Conservation (phyloP, 805 yeast genomes). For the Candida montana region DNA sequence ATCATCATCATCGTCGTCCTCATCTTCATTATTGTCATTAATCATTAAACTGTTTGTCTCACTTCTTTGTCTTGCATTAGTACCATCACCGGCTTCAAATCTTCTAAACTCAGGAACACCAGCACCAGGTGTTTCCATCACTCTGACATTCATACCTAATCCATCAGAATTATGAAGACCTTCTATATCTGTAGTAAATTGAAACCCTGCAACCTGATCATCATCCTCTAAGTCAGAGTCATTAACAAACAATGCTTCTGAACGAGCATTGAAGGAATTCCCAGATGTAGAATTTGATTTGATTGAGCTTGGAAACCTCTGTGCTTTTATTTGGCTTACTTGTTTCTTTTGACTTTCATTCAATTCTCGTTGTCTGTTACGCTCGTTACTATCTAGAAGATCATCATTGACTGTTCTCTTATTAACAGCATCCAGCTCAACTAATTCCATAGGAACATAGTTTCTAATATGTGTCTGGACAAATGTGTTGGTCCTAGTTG, state of each 20-base stretch:
- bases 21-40: conserved; percentile 1
- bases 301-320: not conserved
- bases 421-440: conserved; percentile 1
- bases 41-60: not conserved
- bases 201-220: conserved; percentile 12
- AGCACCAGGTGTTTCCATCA: conserved; percentile 1
- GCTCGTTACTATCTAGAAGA: conserved; percentile 4
- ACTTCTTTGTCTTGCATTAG: no score
- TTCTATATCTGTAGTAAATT: conserved; percentile 12
- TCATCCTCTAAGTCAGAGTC: conserved; percentile 14
- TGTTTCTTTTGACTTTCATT: not conserved
- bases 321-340: not conserved
- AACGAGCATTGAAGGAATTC: not conserved
- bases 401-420: conserved; percentile 2
- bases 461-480: conserved; percentile 21
- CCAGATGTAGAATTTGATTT: not conserved
- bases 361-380: not conserved
- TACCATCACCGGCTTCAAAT: not conserved
- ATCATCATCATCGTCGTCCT: conserved; percentile 24
- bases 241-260: conserved; percentile 14
- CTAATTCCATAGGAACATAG: conserved; percentile 6
- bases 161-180: conserved; percentile 16
- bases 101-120: conserved; percentile 19
- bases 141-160: conserved; percentile 19
- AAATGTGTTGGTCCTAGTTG: conserved; percentile 20